Conservation (phyloP, 306 rosid species). For the Inga leiocalycina region DNA sequence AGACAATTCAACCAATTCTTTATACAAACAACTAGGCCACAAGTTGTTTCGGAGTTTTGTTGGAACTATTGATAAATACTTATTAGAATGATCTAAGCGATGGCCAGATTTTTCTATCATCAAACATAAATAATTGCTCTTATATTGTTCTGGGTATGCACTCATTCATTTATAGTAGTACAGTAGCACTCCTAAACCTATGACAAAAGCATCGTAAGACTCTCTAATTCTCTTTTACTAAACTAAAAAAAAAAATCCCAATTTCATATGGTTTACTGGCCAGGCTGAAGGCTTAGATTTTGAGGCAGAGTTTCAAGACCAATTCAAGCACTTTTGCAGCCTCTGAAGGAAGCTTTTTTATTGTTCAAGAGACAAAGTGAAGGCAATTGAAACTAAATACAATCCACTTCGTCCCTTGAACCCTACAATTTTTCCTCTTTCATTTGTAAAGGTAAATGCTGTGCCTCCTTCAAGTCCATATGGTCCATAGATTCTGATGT, state of each 20-base stretch:
- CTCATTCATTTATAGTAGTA: not conserved
- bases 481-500: slow-evolving; percentile 57
- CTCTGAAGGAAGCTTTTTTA: too few species aligned
- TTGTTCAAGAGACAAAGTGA: slow-evolving; percentile 35
- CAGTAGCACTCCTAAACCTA: not conserved
- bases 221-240: not conserved
- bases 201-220: not conserved
- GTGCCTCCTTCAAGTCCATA: slow-evolving; percentile 69
- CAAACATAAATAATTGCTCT: not conserved
- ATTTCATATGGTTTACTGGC: not conserved
- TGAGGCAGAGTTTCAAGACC: slow-evolving; percentile 39
- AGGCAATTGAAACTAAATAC: slow-evolving; percentile 60
- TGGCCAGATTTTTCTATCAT: not conserved
- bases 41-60: not conserved
- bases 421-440: slow-evolving; percentile 37
- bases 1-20: not conserved
- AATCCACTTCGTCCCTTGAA: slow-evolving; percentile 55
- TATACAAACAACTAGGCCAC: not conserved
- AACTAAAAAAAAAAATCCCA: not conserved
- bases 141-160: not conserved
- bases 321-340: not conserved
- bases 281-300: slow-evolving; percentile 21
- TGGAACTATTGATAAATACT: not conserved
- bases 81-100: not conserved
- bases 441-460: slow-evolving; percentile 54